These are phyloP conservation scores for Tardiomyces depauwii DNA, from an alignment of 1,139 yeast species.

Conservation along the genomic window DNA sequence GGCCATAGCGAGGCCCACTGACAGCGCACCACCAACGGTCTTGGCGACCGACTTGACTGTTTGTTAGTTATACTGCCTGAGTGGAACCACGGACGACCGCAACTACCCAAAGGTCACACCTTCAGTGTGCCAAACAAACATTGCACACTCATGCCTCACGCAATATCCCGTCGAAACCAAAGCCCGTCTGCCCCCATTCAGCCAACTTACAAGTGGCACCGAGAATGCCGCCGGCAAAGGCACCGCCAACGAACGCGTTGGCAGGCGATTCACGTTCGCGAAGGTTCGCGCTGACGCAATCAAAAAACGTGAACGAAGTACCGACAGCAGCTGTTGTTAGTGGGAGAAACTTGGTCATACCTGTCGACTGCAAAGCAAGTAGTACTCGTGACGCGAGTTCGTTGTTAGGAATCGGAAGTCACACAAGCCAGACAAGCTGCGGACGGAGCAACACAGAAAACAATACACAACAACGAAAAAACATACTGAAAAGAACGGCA, in stretches of 20 bases:
- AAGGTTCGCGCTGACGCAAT: slow-evolving; percentile 31
- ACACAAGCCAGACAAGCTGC: too few species aligned
- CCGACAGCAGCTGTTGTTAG: slow-evolving; percentile 22
- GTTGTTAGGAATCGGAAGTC: too few species aligned
- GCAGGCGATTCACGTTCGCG: slow-evolving; percentile 34
- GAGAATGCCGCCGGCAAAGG: slow-evolving; percentile 35
- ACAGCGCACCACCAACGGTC: slow-evolving; percentile 34
- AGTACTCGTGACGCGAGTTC: too few species aligned
- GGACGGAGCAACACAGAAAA: background rate
- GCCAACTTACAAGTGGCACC: slow-evolving; percentile 24
- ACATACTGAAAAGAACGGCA: slow-evolving; percentile 7
- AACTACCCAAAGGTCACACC: too few species aligned
- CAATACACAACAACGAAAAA: background rate
- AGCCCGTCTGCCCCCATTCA: too few species aligned
- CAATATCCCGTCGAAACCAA: too few species aligned
- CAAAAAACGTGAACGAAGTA: slow-evolving; percentile 30
- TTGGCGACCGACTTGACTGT: slow-evolving; percentile 31
- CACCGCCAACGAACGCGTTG: slow-evolving; percentile 40
- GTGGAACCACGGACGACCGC: too few species aligned
- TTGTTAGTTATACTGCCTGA: background rate
- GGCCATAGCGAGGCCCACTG: slow-evolving; percentile 29
- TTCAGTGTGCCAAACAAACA: too few species aligned
- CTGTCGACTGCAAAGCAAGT: too few species aligned
- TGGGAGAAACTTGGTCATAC: too few species aligned
- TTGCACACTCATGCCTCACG: too few species aligned